Evolutionary conservation across 2,329 filamentous ascomycete genomes (phyloP), one percentile per base, ranked within the genome.

Genomic region (Botrytis sinoallii): DNA sequence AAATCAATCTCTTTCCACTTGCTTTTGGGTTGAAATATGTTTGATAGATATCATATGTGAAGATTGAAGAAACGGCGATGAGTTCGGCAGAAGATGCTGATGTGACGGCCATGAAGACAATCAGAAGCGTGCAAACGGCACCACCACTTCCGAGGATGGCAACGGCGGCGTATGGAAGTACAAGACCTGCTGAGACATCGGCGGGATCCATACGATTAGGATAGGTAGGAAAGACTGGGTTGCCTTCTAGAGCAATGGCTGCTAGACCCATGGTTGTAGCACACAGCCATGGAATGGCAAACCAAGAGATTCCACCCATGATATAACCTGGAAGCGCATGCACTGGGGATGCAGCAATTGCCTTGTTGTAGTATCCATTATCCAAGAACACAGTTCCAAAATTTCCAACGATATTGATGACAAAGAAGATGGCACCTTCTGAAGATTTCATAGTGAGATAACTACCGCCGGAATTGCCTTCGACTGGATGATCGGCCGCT

Each of bases 291-390:
- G 95, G 95, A 70, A 98, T 97, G 0, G 94, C 94, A 78, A 97
- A 97, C 94, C 94, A 97, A 68, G 89, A 91, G 1, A 97, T 86
- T 35, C 95, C 94, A 8, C 94, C 94, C 75, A 80, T 80, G 67
- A 97, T 91, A 80, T 97, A 97, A 29, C 94, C 94, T 0, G 94
- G 94, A 3, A 98, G 88, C 0, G 94, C 95, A 75, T 95, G 90
- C 0, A 95, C 92, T 0, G 94, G 94, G 35, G 90, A 92, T 0
- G 95, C 94, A 10, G 95, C 93, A 79, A 97, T 97, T 25, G 94
- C 94, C 83, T 97, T 97, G 86, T 97, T 96, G 84, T 94, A 97
- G 84, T 97, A 97, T 25, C 92, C 91, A 77, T 95, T 95, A 80
- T 97, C 94, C 63, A 94, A 86, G 84, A 97, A 97, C 6, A 97